A percentile compares a stretch with the other conserved stretches of the same genome.
Evolutionary conservation across 176 grass and related monocot genomes (phyloP).

Genomic region (Oryza coarctata): DNA sequence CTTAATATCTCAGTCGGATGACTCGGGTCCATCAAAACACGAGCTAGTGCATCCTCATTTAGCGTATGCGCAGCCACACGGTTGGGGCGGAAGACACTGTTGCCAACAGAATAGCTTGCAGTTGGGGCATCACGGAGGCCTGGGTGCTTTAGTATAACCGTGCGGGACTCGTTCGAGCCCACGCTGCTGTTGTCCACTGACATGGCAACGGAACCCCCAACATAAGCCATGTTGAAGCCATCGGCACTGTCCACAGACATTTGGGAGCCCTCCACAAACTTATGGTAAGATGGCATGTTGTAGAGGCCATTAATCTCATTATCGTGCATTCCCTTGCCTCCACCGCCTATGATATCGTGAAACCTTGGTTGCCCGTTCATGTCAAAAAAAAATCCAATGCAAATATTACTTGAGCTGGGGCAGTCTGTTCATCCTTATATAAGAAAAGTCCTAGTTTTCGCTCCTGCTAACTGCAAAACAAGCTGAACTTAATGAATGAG

Average conservation of each 20-base stretch:
- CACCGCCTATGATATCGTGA: conserved; percentile 53
- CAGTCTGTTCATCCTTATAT: conserved; percentile 25
- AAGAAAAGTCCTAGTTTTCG: conserved; percentile 22
- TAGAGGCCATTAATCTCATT: conserved; percentile 56
- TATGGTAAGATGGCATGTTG: conserved; percentile 80
- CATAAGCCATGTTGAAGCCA: conserved; percentile 61
- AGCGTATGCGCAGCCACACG: conserved; percentile 65
- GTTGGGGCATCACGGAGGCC: conserved; percentile 65
- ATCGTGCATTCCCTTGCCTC: conserved; percentile 53
- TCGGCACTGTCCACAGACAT: conserved; percentile 81
- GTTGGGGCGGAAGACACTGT: conserved; percentile 75
- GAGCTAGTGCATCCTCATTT: conserved; percentile 74
- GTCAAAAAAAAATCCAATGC: conserved; percentile 7
- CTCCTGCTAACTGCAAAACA: conserved; percentile 25
- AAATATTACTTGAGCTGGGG: conserved; percentile 13
- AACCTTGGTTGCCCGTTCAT: conserved; percentile 62
- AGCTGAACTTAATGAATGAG: conserved; percentile 3
- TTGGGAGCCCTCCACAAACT: conserved; percentile 77
- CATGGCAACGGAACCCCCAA: conserved; percentile 73
- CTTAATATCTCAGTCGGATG: conserved; percentile 79
- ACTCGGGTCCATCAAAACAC: conserved; percentile 72
- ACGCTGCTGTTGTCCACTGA: conserved; percentile 87
- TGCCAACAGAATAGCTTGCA: conserved; percentile 76
- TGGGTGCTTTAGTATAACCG: conserved; percentile 84
- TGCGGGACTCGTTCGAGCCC: conserved; percentile 79